Evolutionary conservation across 495 filamentous ascomycete species (phyloP).

Genomic region (Penicillium manginii): DNA sequence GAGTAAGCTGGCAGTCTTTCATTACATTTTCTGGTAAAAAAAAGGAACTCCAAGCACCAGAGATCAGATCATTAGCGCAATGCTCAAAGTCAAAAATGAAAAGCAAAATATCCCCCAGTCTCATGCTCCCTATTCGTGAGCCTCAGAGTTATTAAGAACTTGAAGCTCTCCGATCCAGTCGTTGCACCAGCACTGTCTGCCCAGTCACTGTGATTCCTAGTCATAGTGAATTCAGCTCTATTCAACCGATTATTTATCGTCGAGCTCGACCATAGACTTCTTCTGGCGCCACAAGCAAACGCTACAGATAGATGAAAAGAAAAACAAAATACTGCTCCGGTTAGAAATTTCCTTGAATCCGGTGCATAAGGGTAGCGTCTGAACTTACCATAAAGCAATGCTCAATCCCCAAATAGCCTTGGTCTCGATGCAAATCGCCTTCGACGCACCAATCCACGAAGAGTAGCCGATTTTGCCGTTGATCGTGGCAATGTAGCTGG

Average conservation of each 20-base stretch:
- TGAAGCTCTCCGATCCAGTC: too few relatives aligned
- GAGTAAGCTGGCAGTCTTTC: neutral
- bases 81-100: too few relatives aligned
- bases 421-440: slow-evolving; percentile 78
- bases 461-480: slow-evolving; percentile 54
- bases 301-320: slow-evolving; percentile 62
- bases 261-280: slow-evolving; percentile 35
- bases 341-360: slow-evolving; percentile 9
- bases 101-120: too few relatives aligned
- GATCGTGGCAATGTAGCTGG: slow-evolving; percentile 41
- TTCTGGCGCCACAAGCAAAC: slow-evolving; percentile 62
- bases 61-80: neutral
- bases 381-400: slow-evolving; percentile 73
- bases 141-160: too few relatives aligned
- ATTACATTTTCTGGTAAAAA: neutral
- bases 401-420: slow-evolving; percentile 89
- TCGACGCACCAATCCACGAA: slow-evolving; percentile 66
- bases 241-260: slow-evolving; percentile 26
- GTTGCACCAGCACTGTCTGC: too few relatives aligned
- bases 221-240: too few relatives aligned
- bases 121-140: too few relatives aligned
- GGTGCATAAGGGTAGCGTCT: neutral
- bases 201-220: too few relatives aligned
- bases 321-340: slow-evolving; percentile 64
- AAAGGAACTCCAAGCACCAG: neutral